Evolutionary conservation across 768 basidiomycete species (phyloP).

Genomic region (Xerocomellus dryophilus): DNA sequence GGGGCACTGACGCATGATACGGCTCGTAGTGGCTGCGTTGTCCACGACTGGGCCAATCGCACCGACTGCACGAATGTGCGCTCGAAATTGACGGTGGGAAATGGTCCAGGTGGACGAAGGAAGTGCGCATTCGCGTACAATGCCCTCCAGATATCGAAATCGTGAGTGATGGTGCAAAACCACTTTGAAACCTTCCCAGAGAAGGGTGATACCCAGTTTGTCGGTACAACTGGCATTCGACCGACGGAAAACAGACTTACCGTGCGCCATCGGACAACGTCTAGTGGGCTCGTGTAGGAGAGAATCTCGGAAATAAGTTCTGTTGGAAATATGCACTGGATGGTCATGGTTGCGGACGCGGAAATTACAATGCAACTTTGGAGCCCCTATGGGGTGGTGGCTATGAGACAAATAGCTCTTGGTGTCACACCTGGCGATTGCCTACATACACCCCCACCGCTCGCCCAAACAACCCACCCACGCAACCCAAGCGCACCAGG

Average conservation of each 20-base stretch:
- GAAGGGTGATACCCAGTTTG: too few relatives aligned
- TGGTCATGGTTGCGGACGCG: background rate
- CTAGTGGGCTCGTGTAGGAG: background rate
- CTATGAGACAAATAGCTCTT: too few relatives aligned
- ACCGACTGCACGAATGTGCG: background rate
- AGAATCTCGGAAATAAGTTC: background rate
- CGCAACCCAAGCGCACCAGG: too few relatives aligned
- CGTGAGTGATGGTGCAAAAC: background rate
- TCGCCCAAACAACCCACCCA: too few relatives aligned
- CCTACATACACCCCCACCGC: too few relatives aligned
- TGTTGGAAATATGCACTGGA: background rate
- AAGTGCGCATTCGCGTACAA: background rate
- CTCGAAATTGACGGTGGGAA: background rate
- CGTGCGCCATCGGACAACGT: too few relatives aligned
- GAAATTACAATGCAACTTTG: too few relatives aligned
- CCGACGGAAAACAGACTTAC: too few relatives aligned
- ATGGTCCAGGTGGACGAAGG: background rate
- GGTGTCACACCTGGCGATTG: too few relatives aligned
- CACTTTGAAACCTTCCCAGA: too few relatives aligned
- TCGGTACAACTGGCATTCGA: too few relatives aligned
- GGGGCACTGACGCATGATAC: background rate
- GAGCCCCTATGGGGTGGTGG: too few relatives aligned
- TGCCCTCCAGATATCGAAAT: background rate
- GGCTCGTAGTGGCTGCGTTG: background rate
- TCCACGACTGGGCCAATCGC: background rate